Conservation (phyloP, 23 red algal species). For the Pyropia yezoensis region DNA sequence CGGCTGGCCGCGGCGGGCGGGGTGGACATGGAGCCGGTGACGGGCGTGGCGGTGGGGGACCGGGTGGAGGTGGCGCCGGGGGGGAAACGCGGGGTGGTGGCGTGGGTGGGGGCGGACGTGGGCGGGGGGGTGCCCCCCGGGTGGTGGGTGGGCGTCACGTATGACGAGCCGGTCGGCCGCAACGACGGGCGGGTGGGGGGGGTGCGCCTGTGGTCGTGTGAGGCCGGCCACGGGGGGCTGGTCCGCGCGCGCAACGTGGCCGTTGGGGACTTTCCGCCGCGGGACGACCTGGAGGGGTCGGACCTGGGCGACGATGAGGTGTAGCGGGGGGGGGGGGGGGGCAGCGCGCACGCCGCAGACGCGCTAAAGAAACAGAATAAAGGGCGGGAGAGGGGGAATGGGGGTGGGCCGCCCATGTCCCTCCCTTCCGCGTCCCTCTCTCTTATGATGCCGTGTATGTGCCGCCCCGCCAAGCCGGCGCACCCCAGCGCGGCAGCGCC, state of each 20-base stretch:
- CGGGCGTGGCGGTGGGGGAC: conserved; percentile 9
- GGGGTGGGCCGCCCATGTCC: no score
- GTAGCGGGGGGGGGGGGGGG: neutral
- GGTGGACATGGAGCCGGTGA: conserved; percentile 11
- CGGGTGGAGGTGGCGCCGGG: conserved; percentile 53
- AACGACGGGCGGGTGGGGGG: conserved; percentile 64
- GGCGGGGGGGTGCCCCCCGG: conserved; percentile 17
- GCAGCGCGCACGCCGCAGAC: no score
- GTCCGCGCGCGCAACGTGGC: conserved; percentile 20
- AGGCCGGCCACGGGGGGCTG: conserved; percentile 22
- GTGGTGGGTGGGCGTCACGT: conserved; percentile 67
- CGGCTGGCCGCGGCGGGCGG: neutral
- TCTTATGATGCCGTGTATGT: no score
- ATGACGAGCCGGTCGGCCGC: conserved; percentile 68
- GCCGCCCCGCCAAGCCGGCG: no score
- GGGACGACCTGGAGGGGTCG: conserved; percentile 5
- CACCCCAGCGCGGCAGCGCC: no score
- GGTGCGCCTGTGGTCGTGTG: conserved; percentile 26
- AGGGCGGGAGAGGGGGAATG: no score
- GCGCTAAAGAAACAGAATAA: no score
- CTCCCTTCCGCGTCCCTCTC: no score
- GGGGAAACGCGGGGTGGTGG: conserved; percentile 33
- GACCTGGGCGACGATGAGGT: conserved; percentile 19
- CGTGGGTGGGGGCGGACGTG: conserved; percentile 32
- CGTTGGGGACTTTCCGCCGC: conserved; percentile 42